Evolutionary conservation across 805 yeast species (phyloP), one percentile per base, ranked within the genome.

Genomic region (Pichia thaimueangensis): DNA sequence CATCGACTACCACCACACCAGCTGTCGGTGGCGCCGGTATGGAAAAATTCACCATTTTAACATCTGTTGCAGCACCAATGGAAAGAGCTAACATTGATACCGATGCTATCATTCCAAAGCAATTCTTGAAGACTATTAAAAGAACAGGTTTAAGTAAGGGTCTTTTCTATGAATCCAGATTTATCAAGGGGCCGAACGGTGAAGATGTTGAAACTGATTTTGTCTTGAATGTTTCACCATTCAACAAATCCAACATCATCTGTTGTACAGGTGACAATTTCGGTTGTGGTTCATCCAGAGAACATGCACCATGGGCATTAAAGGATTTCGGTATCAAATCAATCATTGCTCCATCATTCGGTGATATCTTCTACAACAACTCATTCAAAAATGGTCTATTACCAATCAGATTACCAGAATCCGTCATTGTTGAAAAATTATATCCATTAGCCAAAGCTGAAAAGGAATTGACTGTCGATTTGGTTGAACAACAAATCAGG

Each of bases 231-330:
- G 86, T 78, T 39, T 83, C 73, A 42, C 96, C 96, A 40, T 91
- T 80, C 73, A 77, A 81, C 52, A 57, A 73, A 20, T 82, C 97
- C 17, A 80, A 84, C 64, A 82, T 91, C 53, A 70, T 93, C 52
- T 82, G 91, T 53, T 95, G 88, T 47, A 80, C 94, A 33, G 98
- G 98, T 63, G 95, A 86, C 62, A 93, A 93, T 73, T 93, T 93
- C 62, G 98, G 98, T 53, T 93, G 98, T 71, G 98, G 98, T 58
- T 89, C 97, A 31, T 89, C 97, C 2, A 86, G 98, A 76, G 98
- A 93, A 67, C 98, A 93, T 59, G 98, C 98, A 27, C 97, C 98
- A 45, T 93, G 98, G 98, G 97, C 98, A 2, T 74, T 93, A 53
- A 89, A 88, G 58, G 98, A 93, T 68, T 93, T 93, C 58, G 98